Evolutionary conservation across 2,329 filamentous ascomycete species (phyloP), one percentile per base, ranked within the genome.

Genomic region (Monosporascus sp.): DNA sequence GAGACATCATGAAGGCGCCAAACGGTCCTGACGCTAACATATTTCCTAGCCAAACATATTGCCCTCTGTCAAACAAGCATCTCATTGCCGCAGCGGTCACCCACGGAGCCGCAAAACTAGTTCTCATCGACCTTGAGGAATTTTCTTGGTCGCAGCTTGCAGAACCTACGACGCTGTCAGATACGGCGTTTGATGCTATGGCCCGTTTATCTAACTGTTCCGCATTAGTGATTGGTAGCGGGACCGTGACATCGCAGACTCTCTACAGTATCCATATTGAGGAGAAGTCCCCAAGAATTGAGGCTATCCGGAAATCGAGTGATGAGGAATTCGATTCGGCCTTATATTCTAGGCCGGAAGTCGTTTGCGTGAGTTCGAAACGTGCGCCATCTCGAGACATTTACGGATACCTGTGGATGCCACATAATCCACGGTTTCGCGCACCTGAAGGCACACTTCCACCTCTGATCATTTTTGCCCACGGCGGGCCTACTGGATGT

Each of bases 401-500:
- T 3, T 65, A 78, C 55, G 76, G 75, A 15, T 77, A 79, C 55
- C 73, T 78, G 37, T 78, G 74, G 67, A 71, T 74, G 22, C 80
- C 78, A 3, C 68, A 70, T 20, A 82, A 80, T 55, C 72, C 74
- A 0, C 55, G 65, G 3, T 81, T 70, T 55, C 51, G 58, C 1
- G 71, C 68, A 0, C 72, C 74, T 0, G 59, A 63, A 0, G 69
- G 64, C 1, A 64, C 65, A 0, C 69, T 72, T 0, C 79, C 78
- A 1, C 78, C 80, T 1, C 66, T 81, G 1, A 74, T 83, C 24
- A 68, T 82, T 47, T 68, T 65, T 3, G 70, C 74, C 0, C 80
- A 83, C 37, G 80, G 79, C 5, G 80, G 79, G 0, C 80, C 73
- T n/a, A 82, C 75, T 0, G 65, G 66, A 1, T 71, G 74, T 50